Evolutionary conservation across 495 filamentous ascomycete species (phyloP), one percentile per base, ranked within the genome.

Genomic region (Rostrohypoxylon terebratum): DNA sequence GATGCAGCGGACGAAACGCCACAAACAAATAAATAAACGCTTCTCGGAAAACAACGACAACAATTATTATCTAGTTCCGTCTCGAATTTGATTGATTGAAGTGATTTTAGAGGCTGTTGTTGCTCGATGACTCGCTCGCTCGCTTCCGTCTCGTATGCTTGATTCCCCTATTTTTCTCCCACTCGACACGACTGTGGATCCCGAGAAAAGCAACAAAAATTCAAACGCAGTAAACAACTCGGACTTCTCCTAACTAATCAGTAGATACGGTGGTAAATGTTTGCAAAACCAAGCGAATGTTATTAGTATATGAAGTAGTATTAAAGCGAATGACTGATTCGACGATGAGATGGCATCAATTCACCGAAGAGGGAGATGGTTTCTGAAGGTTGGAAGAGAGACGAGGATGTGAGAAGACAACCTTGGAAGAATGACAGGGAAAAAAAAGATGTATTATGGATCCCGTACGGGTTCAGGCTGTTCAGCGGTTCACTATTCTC

Each of bases 311-410:
- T 61, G 48, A 20, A 63, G 44, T 44, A 66, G 57, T 74, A 74
- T 61, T 66, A 66, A 74, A 74, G 71, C 71, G 71, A 74, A 74
- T 63, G 71, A 69, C 71, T 34, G 53, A 14, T 63, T 62, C 33
- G 53, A 67, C 58, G 71, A 74, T 69, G 71, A 63, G 47, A 16
- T 38, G 21, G 31, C 47, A 59, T 73, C 62, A 69, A 58, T 63
- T 74, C 71, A 69, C 69, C 62, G 65, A 55, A 36, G 45, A 45
- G 51, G n/a, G 51, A 63, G 33, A 54, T 36, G 62, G 38, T 42
- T 42, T 42, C 38, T 13, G 14, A n/a, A 42, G 50, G 33, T 31
- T 40, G 50, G 54, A 48, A 57, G 64, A 42, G 45, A 31, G 42
- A 71, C 47, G 33, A 38, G 47, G 60, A 54, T 47, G 47, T 57